Base-by-base conservation (phyloP, 2,329 filamentous ascomycete species). In the Stagonosporopsis cucurbitacearum region DNA sequence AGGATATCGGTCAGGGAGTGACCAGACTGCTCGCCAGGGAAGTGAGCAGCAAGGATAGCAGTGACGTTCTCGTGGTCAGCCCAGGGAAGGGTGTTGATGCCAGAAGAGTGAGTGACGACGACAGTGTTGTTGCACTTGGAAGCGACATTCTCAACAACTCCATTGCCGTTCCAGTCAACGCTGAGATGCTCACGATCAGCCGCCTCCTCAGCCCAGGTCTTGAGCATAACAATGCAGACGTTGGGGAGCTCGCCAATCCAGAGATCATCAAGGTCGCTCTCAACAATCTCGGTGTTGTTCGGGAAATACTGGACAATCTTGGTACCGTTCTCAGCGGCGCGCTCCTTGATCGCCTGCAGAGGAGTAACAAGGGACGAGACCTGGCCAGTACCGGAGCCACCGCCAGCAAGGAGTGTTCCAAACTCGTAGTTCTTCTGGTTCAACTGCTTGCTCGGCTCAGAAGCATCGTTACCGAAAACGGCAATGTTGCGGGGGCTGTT, bases 201-300 rank as follows among this genome's bases (percentile, higher is more conserved):
- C 40, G 74, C 78, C 66, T 82, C 80, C 2, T 73, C 69, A 0
- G 80, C 79, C 69, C 73, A 81, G 13, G 68, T 82, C 82, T 86
- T 87, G 54, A 86, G 75, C 71, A 87, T 84, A 26, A 87, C 84
- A n/a, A 87, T 75, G 69, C 62, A 79, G 9, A 84, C 81, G 8
- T 80, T 76, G 7, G 78, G 75, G 1, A 78, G 51, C 8, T 58
- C 48, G 62, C 42, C 76, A 12, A 68, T 60, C 55, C 69, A 60
- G 23, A 68, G 61, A 39, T 59, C 64, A 41, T 60, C 60, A 36
- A 71, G 44, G 19, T 74, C 68, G 12, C 62, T 70, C 22, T 62
- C 60, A 17, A 71, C 72, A 39, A 73, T 75, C 51, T 74, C 62
- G 5, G 71, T 77, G 64, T 81, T 80, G 64, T 81, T 77, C 12